phyloP scores from a whole-genome alignment of 2,329 filamentous ascomycete genomes.

The Penicillium frequentans region DNA sequence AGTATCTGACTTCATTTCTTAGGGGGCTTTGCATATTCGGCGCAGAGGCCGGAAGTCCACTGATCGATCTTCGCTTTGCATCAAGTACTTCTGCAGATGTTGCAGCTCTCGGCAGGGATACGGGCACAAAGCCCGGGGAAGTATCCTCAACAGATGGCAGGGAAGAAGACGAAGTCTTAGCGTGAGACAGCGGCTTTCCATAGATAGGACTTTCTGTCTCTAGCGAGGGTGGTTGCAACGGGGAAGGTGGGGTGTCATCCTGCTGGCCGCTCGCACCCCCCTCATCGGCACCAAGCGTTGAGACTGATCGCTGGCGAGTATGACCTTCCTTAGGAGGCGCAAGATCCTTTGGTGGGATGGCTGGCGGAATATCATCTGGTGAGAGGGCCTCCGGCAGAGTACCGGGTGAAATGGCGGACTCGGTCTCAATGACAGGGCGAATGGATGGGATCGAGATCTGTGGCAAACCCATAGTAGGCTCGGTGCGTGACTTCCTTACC shows the following conservation, averaged over 20 bases:
- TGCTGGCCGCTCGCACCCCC: neutral
- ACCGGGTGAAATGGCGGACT: neutral
- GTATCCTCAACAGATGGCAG: conserved; percentile 1
- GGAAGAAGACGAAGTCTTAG: neutral
- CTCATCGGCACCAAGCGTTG: conserved; percentile 26
- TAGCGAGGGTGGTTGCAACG: conserved; percentile 5
- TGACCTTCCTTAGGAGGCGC: conserved; percentile 6
- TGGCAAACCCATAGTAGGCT: neutral
- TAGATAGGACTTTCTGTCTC: conserved; percentile 3
- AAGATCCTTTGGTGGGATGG: conserved; percentile 8
- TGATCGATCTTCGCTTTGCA: conserved; percentile 22
- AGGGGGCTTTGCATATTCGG: conserved; percentile 23
- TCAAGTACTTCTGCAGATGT: conserved; percentile 19
- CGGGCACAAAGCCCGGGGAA: neutral
- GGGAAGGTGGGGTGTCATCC: conserved; percentile 19
- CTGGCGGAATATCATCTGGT: neutral
- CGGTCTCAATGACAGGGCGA: conserved; percentile 13
- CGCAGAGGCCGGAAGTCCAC: conserved; percentile 15
- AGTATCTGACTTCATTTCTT: conserved; percentile 26
- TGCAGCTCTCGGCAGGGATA: neutral
- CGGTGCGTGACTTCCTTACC: neutral
- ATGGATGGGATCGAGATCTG: conserved; percentile 8
- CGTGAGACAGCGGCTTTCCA: conserved; percentile 5
- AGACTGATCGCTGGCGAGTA: conserved; percentile 24
- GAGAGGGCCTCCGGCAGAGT: neutral